These are phyloP conservation scores for Taxawa tesnikishii DNA, from an alignment of 2,329 filamentous ascomycete genomes.

Conservation along the genomic window DNA sequence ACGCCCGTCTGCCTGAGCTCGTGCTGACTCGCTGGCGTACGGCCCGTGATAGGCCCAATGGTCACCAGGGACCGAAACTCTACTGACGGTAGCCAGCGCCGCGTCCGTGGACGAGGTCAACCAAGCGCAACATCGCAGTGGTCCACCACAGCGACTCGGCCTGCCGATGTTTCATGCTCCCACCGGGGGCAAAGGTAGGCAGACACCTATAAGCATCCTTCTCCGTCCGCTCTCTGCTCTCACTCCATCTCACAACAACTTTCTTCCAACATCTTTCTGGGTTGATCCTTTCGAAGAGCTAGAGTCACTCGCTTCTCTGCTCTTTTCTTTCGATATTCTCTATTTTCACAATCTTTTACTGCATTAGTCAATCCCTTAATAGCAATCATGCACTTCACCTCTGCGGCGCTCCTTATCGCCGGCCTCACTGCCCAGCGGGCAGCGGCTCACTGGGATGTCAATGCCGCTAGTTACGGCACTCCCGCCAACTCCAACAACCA, in stretches of 20 bases:
- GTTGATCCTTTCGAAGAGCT: slow-evolving; percentile 18
- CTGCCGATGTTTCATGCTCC: not conserved
- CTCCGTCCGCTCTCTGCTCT: not conserved
- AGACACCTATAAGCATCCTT: not conserved
- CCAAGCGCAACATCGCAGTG: no score
- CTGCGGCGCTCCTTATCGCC: slow-evolving; percentile 28
- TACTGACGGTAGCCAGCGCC: no score
- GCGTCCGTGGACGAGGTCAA: no score
- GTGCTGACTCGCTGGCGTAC: not conserved
- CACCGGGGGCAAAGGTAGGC: not conserved
- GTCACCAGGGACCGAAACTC: no score
- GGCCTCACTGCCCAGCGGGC: slow-evolving; percentile 35
- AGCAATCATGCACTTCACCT: slow-evolving; percentile 15
- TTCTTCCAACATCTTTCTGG: slow-evolving; percentile 13
- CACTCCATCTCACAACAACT: slow-evolving; percentile 3
- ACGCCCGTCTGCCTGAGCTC: not conserved
- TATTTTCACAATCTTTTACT: slow-evolving; percentile 9
- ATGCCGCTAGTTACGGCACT: slow-evolving; percentile 46
- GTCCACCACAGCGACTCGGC: no score
- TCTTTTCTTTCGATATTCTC: slow-evolving; percentile 12
- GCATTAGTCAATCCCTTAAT: slow-evolving; percentile 10
- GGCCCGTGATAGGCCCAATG: not conserved
- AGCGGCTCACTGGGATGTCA: slow-evolving; percentile 36
- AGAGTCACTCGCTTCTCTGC: slow-evolving; percentile 35
- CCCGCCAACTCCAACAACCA: slow-evolving; percentile 65